Conservation (phyloP, 2,329 filamentous ascomycete species). For the Fusarium sp. region DNA sequence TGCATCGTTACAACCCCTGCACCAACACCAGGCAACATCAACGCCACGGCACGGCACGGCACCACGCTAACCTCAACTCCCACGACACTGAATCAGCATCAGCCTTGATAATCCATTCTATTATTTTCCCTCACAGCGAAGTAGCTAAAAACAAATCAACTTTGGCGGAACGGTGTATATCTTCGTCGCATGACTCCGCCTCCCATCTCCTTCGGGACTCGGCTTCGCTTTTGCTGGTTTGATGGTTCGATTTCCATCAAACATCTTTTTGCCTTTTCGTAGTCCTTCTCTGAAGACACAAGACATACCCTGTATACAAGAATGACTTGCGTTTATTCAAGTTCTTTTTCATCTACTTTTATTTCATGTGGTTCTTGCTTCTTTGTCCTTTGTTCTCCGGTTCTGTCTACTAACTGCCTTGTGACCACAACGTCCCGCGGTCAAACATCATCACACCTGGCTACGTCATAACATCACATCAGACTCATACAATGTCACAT, state of each 20-base stretch:
- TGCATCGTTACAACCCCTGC: neutral
- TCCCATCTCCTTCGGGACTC: neutral
- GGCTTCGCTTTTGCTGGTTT: slow-evolving; percentile 18
- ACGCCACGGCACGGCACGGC: neutral
- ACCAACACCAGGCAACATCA: neutral
- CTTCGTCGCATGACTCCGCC: neutral
- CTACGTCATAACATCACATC: neutral
- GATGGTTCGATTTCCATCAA: neutral
- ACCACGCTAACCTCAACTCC: neutral
- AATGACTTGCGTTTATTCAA: neutral
- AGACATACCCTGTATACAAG: no score
- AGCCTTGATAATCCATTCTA: neutral
- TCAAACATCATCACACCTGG: neutral
- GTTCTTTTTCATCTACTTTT: neutral
- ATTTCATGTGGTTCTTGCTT: neutral
- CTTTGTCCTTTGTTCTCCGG: neutral
- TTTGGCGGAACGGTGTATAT: slow-evolving; percentile 2
- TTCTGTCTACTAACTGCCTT: neutral
- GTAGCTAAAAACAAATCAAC: neutral
- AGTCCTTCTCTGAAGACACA: no score
- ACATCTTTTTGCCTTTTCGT: neutral
- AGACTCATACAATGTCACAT: neutral
- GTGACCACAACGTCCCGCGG: neutral
- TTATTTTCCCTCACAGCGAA: neutral
- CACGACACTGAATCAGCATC: neutral